Conservation (phyloP, 768 basidiomycete species). For the Kwoniella europaea region DNA sequence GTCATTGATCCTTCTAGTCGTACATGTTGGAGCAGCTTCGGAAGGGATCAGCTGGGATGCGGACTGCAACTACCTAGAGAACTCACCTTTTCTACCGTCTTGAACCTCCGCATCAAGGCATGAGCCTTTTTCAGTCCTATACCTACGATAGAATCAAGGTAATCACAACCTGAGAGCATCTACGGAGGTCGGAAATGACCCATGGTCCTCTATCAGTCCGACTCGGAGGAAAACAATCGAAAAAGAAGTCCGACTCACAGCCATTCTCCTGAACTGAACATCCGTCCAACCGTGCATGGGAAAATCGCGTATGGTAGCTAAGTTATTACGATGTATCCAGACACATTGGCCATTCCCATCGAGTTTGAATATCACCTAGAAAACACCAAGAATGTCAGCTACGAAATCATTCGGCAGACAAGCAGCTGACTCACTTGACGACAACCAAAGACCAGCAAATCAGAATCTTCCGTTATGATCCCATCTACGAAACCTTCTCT, state of each 20-base stretch:
- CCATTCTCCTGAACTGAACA: conserved; percentile 87
- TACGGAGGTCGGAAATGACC: conserved; percentile 9
- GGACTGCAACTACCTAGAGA: background rate
- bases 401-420: no score
- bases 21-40: conserved; percentile 69
- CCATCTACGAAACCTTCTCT: conserved; percentile 79
- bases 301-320: conserved; percentile 65
- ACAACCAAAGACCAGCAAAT: conserved; percentile 97
- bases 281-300: conserved; percentile 89
- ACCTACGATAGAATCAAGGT: conserved; percentile 80
- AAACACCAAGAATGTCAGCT: background rate
- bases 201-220: background rate
- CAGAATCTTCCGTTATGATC: conserved; percentile 96
- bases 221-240: background rate
- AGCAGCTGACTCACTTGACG: conserved; percentile 64
- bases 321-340: conserved; percentile 57
- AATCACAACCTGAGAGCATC: conserved; percentile 60
- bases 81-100: conserved; percentile 73
- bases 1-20: conserved; percentile 80
- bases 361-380: conserved; percentile 77
- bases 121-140: conserved; percentile 94
- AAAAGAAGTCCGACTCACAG: conserved; percentile 57
- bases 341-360: conserved; percentile 65
- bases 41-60: conserved; percentile 1
- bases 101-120: conserved; percentile 77